phyloP scores from a whole-genome alignment of 2,329 filamentous ascomycete genomes.

The Neurospora sp. region DNA sequence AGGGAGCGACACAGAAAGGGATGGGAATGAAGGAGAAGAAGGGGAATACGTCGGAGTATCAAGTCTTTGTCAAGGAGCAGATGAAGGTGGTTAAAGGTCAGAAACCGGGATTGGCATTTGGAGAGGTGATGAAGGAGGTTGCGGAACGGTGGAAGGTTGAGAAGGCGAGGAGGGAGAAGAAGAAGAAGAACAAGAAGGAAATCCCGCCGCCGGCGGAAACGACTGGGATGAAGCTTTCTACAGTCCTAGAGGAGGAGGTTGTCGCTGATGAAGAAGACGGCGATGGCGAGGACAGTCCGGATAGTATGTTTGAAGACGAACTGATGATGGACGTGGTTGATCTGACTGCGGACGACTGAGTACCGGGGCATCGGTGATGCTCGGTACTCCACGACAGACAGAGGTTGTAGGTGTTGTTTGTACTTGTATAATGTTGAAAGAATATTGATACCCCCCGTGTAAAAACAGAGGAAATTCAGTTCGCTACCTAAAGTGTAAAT shows the following conservation, averaged over 20 bases:
- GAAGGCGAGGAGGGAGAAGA: conserved; percentile 19
- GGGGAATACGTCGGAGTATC: conserved; percentile 27
- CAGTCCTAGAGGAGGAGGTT: neutral
- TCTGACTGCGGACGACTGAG: conserved; percentile 6
- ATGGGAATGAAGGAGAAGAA: too few relatives aligned
- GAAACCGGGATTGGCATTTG: conserved; percentile 49
- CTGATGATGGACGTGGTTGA: neutral
- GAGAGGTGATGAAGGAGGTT: conserved; percentile 60
- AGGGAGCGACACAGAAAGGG: too few relatives aligned
- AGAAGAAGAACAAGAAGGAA: conserved; percentile 5
- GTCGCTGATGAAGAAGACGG: neutral
- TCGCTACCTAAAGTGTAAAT: neutral
- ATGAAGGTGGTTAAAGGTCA: conserved; percentile 50
- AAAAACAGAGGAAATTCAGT: neutral
- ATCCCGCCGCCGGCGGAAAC: neutral
- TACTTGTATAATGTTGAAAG: neutral
- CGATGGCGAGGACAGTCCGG: neutral
- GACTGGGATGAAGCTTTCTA: neutral
- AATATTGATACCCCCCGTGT: neutral
- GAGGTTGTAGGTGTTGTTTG: neutral
- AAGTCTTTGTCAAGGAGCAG: conserved; percentile 54
- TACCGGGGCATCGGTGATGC: neutral
- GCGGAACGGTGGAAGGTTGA: conserved; percentile 51
- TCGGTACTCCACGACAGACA: neutral
- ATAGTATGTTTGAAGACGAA: neutral